Evolutionary conservation across 306 rosid species (phyloP), one percentile per base, ranked within the genome.

Genomic region (Sphenostylis stenocarpa): DNA sequence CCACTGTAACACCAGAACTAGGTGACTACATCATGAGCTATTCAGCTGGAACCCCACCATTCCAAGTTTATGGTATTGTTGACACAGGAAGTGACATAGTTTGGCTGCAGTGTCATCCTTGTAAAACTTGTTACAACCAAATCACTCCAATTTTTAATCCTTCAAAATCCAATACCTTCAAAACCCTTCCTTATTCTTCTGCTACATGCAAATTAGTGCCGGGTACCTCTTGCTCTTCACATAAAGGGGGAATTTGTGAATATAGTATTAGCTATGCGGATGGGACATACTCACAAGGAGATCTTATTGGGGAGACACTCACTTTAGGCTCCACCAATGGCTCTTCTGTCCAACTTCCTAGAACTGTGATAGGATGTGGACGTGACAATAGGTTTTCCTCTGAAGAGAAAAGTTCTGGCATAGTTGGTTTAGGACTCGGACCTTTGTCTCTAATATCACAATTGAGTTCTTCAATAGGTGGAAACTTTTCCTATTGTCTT

Each of bases 401-500:
- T 6, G 13, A 41, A 0, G 86, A 75, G 34, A 0, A 63, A 44
- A 14, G 0, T 4, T 13, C 20, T 47, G 20, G 52, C 20, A 16
- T 16, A 47, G 52, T 47, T 47, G 52, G 20, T 3, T 20, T 47
- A 1, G 52, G 2, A 15, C 2, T 19, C 4, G 20, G 19, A 47
- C 20, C 20, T 5, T 0, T 14, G 8, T 47, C 52, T 3, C 8
- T 47, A 5, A 3, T 16, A 15, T 0, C 1, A 1, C 52, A 47
- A 14, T 45, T 45, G 7, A 1, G 19, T 45, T 5, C 51, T 14
- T 45, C 51, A 45, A 15, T 15, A 4, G 20, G 1, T 0, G 85
- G 84, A 0, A 89, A 85, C 58, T 91, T 89, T 55, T 85, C 92
- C 0, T 82, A 89, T 45, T 91, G 97, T 58, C 48, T 0, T 9